phyloP scores from a whole-genome alignment of 345 rosid genomes.

The Carallia brachiata region DNA sequence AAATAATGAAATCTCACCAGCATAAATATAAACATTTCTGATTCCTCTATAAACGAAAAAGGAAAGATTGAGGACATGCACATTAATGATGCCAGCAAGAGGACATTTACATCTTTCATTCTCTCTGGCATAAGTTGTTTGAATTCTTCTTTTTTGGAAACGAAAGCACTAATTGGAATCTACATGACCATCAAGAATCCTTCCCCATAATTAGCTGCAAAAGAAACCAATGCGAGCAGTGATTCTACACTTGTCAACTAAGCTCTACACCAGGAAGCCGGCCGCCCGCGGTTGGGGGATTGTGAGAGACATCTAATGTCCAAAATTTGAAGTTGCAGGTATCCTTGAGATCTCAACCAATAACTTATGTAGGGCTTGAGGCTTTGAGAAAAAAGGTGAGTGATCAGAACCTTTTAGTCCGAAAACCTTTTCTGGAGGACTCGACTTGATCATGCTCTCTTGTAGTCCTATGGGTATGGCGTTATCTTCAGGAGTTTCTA shows the following conservation, averaged over 20 bases:
- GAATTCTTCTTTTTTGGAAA: not conserved
- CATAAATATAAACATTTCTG: not conserved
- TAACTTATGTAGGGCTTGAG: slow-evolving; percentile 54
- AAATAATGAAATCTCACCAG: not conserved
- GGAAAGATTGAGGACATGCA: too few relatives aligned
- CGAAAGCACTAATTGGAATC: slow-evolving; percentile 4
- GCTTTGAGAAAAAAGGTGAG: slow-evolving; percentile 71
- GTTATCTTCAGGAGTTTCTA: slow-evolving; percentile 53
- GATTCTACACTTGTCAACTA: slow-evolving; percentile 1
- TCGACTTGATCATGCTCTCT: slow-evolving; percentile 48
- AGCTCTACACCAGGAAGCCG: not conserved
- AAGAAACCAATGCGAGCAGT: not conserved
- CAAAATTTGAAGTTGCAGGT: slow-evolving; percentile 26
- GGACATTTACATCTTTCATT: slow-evolving; percentile 10
- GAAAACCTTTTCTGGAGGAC: slow-evolving; percentile 59
- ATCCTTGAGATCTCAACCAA: slow-evolving; percentile 52
- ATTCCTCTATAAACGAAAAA: not conserved
- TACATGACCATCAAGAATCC: slow-evolving; percentile 15
- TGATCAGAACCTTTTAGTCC: slow-evolving; percentile 68
- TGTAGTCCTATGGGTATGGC: slow-evolving; percentile 51
- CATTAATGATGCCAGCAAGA: not conserved
- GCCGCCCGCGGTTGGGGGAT: not conserved
- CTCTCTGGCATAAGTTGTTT: slow-evolving; percentile 1
- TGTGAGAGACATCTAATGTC: not conserved
- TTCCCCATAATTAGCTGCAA: slow-evolving; percentile 1